Percentiles rank a stretch among this genome's conserved stretches.
phyloP scores from a whole-genome alignment of 257 asterid species.

The Nicotiana tomentosiformis region DNA sequence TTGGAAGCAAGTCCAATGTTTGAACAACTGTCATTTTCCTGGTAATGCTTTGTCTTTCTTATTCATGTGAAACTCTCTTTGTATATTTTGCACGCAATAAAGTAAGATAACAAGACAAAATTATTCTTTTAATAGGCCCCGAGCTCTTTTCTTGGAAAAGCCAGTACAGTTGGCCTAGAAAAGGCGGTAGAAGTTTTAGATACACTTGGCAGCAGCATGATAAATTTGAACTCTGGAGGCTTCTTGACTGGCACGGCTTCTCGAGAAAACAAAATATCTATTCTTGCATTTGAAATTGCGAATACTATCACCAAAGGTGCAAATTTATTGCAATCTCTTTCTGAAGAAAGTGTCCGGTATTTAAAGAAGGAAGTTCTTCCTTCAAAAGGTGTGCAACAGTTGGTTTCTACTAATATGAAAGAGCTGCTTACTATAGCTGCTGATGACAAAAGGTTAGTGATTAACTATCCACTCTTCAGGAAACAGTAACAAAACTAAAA shows the following conservation, averaged over 20 bases:
- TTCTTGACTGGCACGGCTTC: constrained; percentile 60
- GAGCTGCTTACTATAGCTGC: constrained; percentile 91
- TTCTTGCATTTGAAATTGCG: constrained; percentile 92
- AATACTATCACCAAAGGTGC: constrained; percentile 89
- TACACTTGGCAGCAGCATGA: constrained; percentile 94
- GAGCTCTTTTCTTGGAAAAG: constrained; percentile 91
- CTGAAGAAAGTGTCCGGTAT: constrained; percentile 60
- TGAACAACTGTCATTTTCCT: neutral
- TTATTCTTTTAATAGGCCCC: constrained; percentile 53
- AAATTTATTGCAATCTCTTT: constrained; percentile 70
- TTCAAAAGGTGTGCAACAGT: constrained; percentile 68
- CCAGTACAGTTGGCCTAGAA: constrained; percentile 79
- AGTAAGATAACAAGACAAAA: neutral
- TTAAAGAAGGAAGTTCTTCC: constrained; percentile 70
- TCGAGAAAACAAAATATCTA: constrained; percentile 67
- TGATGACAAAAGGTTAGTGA: constrained; percentile 75
- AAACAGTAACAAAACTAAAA: neutral
- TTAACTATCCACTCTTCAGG: neutral
- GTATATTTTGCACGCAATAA: too few relatives aligned
- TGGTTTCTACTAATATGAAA: constrained; percentile 76
- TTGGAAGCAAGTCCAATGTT: neutral
- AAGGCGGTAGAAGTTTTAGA: constrained; percentile 96
- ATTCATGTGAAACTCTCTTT: neutral
- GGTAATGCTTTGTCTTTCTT: neutral
- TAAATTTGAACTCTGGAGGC: constrained; percentile 78